Evolutionary conservation across 139 green algal species (phyloP).

Genomic region (Mesostigma viride): DNA sequence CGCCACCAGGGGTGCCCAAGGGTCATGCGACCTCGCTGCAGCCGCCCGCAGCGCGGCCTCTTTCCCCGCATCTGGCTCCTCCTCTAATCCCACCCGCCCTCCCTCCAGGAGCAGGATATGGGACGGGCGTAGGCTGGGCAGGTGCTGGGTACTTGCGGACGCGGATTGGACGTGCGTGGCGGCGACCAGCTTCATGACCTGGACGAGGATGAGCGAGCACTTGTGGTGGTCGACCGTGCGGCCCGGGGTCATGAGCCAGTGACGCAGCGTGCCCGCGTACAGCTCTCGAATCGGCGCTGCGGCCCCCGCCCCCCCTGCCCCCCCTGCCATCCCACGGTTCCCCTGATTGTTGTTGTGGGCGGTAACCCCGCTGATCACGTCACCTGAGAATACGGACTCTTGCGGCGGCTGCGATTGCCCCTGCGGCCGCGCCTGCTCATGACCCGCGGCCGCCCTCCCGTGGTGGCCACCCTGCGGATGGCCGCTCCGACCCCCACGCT

Average conservation of each 20-base stretch:
- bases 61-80: background rate
- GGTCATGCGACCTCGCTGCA: background rate
- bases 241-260: conserved; percentile 14
- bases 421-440: too few species aligned
- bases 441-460: too few species aligned
- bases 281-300: background rate
- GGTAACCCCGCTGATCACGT: too few species aligned
- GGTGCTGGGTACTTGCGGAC: too few species aligned
- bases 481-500: too few species aligned
- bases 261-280: conserved; percentile 3
- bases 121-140: conserved; percentile 10
- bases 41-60: background rate
- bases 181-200: conserved; percentile 22
- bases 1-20: conserved; percentile 3
- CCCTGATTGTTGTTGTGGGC: background rate
- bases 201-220: conserved; percentile 21
- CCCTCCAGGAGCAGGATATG: conserved; percentile 6
- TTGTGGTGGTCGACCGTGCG: conserved; percentile 13
- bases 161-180: conserved; percentile 3
- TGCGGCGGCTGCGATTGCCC: too few species aligned
- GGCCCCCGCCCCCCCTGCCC: background rate
- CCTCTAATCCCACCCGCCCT: background rate
- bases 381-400: too few species aligned
- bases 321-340: background rate
- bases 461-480: background rate